Percentiles rank a stretch among this genome's conserved stretches.
Evolutionary conservation across 345 rosid genomes (phyloP).

Genomic region (Streptanthus diversifolius): DNA sequence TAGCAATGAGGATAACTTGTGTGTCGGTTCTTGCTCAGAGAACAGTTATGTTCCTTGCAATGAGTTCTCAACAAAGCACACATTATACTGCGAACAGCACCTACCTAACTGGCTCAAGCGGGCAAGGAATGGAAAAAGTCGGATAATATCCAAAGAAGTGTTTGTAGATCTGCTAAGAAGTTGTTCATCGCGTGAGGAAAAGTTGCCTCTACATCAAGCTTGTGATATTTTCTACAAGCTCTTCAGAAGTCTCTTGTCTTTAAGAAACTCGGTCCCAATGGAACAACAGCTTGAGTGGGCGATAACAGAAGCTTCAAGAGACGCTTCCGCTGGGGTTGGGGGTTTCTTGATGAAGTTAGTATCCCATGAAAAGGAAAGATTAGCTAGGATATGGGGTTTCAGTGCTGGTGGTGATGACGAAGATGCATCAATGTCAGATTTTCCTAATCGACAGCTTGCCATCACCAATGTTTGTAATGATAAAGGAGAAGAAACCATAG

Average conservation of each 20-base stretch:
- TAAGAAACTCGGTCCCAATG: constrained; percentile 89
- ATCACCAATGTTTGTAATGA: constrained; percentile 36
- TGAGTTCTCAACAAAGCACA: constrained; percentile 66
- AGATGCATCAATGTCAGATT: constrained; percentile 42
- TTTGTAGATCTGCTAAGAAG: constrained; percentile 66
- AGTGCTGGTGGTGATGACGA: constrained; percentile 28
- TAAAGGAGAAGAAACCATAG: constrained; percentile 41
- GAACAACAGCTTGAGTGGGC: constrained; percentile 97
- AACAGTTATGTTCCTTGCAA: constrained; percentile 49
- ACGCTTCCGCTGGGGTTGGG: constrained; percentile 47
- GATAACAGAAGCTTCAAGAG: constrained; percentile 79
- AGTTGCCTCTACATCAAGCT: constrained; percentile 76
- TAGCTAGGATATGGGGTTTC: constrained; percentile 72
- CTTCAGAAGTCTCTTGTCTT: constrained; percentile 80
- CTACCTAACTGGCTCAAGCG: constrained; percentile 99
- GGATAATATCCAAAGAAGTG: constrained; percentile 90
- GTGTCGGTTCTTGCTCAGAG: constrained; percentile 59
- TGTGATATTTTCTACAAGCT: constrained; percentile 96
- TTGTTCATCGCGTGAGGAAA: constrained; percentile 61
- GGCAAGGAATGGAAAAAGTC: constrained; percentile 97
- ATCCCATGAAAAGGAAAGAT: constrained; percentile 69
- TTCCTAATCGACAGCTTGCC: constrained; percentile 42
- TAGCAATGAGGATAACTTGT: constrained; percentile 45
- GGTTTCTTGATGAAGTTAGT: constrained; percentile 71
- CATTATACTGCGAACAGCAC: constrained; percentile 84